Percentiles rank a stretch among this genome's conserved stretches.
Evolutionary conservation across 495 filamentous ascomycete genomes (phyloP).

Genomic region (Cryomyces antarcticus): DNA sequence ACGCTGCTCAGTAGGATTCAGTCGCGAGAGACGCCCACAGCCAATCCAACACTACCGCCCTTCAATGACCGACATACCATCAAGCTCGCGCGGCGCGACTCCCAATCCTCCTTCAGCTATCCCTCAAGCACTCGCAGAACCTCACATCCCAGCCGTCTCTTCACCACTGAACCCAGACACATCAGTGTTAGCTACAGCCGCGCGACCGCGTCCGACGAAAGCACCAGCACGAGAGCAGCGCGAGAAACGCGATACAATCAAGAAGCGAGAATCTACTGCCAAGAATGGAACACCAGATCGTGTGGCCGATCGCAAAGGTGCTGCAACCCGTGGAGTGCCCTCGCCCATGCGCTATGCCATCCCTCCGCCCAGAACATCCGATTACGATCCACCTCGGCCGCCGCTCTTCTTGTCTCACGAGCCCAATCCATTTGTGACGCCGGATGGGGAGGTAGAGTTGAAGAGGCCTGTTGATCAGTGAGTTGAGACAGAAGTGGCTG

Average conservation of each 20-base stretch:
- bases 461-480: conserved; percentile 19
- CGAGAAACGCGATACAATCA: conserved; percentile 22
- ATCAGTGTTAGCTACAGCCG: neutral
- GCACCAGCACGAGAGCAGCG: conserved; percentile 19
- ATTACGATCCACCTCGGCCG: conserved; percentile 20
- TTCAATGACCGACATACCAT: neutral
- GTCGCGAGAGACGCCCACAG: neutral
- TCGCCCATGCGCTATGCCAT: conserved; percentile 21
- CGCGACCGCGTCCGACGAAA: conserved; percentile 8
- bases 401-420: conserved; percentile 19
- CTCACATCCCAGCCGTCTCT: conserved; percentile 17
- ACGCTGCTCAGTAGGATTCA: neutral
- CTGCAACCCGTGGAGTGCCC: conserved; percentile 6
- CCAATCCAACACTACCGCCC: neutral
- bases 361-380: conserved; percentile 13
- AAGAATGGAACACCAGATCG: conserved; percentile 12
- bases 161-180: conserved; percentile 21
- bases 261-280: conserved; percentile 20
- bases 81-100: neutral
- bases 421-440: conserved; percentile 16
- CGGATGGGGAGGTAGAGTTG: conserved; percentile 16
- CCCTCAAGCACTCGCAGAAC: neutral
- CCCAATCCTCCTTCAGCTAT: neutral
- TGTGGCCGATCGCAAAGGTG: conserved; percentile 9
- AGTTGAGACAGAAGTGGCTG: neutral